Conservation (phyloP, 2,329 filamentous ascomycete species). For the Penicillium oxalicum region DNA sequence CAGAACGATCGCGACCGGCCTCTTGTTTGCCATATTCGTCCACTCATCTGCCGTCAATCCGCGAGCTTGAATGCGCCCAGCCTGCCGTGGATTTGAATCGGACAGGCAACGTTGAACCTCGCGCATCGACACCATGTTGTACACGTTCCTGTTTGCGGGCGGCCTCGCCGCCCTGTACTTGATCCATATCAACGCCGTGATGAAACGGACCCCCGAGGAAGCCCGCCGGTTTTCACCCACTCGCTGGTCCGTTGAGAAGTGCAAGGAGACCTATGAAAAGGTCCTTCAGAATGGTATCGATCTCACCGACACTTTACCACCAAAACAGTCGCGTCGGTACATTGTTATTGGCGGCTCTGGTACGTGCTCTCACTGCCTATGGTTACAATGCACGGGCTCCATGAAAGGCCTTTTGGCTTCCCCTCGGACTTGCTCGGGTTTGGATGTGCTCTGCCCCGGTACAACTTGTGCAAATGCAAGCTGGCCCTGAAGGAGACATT, state of each 20-base stretch:
- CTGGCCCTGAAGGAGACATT: too few species aligned
- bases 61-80: too few species aligned
- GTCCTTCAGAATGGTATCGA: constrained; percentile 26
- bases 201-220: constrained; percentile 24
- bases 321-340: constrained; percentile 35
- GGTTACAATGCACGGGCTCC: too few species aligned
- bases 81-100: too few species aligned
- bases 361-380: constrained; percentile 10
- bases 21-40: too few species aligned
- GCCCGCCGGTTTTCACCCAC: constrained; percentile 21
- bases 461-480: background rate
- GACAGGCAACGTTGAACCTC: background rate
- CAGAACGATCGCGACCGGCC: too few species aligned
- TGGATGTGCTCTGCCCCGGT: background rate
- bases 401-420: background rate
- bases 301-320: constrained; percentile 30
- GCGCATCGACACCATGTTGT: constrained; percentile 6
- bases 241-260: constrained; percentile 32
- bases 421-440: background rate
- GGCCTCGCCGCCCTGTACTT: constrained; percentile 23
- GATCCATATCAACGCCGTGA: constrained; percentile 26
- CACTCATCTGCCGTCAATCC: too few species aligned
- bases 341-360: constrained; percentile 37
- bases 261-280: constrained; percentile 29
- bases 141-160: constrained; percentile 11